Base-by-base conservation (phyloP, 768 basidiomycete species). In the Leccinellum albellum region DNA sequence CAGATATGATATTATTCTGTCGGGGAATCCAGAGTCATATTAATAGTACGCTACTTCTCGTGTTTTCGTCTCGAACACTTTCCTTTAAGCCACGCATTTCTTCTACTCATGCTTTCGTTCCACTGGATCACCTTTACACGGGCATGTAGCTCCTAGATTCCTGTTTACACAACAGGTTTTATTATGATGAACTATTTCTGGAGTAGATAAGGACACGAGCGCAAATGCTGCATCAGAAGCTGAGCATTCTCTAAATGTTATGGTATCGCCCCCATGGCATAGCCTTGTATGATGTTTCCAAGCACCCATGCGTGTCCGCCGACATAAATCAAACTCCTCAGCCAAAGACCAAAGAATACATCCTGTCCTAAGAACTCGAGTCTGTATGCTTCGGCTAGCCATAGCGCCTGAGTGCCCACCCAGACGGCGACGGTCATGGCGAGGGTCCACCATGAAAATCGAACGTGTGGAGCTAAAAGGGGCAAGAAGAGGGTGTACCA, bases 401-500 rank as follows among this genome's bases (percentile, higher is more conserved):
- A 99, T 20, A 94, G 58, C 0, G 82, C 93, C 75, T 98, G 95
- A 9, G 81, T 82, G 0, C 80, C 84, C 0, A 83, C 75, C 96
- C 96, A 99, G 2, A 86, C 75, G 1, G 64, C 75, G 1, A 80
- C 49, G 49, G 81, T 80, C 6, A 70, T 58, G 40, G 20, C 40
- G 13, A 42, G 20, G 40, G 20, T 42, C 20, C 20, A 20, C 17
- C 73, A 70, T 1, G 85, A 76, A 46, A 92, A 76, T 1, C 74
- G 70, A 0, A 97, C 72, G 3, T 74, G 78, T 0, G 93, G 89
- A 4, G 94, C 79, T 23, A 96, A 76, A 3, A 94, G 79, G 0
- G 96, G 94, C 0, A 98, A 73, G 58, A 98, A 83, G 50, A 94
- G 83, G 14, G 93, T 83, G 69, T 94, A 98, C 97, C 97, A 99